Base-by-base conservation (phyloP, 83 land plant genomes). In the Picea mariana region DNA sequence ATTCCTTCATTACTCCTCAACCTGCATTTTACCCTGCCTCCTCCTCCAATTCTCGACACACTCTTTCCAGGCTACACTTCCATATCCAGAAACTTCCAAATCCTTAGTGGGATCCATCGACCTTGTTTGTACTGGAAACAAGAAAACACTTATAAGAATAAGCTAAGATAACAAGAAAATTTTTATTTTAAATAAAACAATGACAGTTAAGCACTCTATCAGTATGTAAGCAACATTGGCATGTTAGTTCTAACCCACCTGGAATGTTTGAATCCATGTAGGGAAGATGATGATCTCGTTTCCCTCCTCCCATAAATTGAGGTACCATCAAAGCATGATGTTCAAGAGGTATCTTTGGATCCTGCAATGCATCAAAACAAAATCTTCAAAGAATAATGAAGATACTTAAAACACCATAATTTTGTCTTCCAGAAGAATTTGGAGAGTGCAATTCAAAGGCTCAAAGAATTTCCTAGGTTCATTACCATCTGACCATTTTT, bases 41-140 rank as follows among this genome's bases (percentile, higher is more conserved):
- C 84, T 58, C 84, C 89, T 93, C 89, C 90, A 91, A 13, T 89
- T 91, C 59, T 91, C 95, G 88, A 89, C 88, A 47, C 92, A 73
- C 2, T 91, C 95, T 79, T 89, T 93, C 95, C 95, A 93, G 0
- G 89, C 92, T 73, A 77, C 86, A 81, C 83, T 81, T 68, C 87
- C 87, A 82, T 85, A 85, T n/a, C 87, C 84, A 69, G 82, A 85
- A n/a, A 80, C 84, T 42, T 81, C 80, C 27, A 82, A 49, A 18
- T 88, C 91, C 66, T 85, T 89, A 76, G 79, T 90, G 3, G 88
- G 90, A 91, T 93, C 93, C 90, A 67, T 68, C 4, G 59, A 63
- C 77, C 92, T 85, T 0, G 88, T 85, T 66, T 82, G 87, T 75
- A 80, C 92, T 88, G 94, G 18, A 72, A 42, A 27, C 38, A 18